These are phyloP conservation scores for Lagenidium sp. DNA, from an alignment of 352 stramenopile genomes.

Conservation along the genomic window DNA sequence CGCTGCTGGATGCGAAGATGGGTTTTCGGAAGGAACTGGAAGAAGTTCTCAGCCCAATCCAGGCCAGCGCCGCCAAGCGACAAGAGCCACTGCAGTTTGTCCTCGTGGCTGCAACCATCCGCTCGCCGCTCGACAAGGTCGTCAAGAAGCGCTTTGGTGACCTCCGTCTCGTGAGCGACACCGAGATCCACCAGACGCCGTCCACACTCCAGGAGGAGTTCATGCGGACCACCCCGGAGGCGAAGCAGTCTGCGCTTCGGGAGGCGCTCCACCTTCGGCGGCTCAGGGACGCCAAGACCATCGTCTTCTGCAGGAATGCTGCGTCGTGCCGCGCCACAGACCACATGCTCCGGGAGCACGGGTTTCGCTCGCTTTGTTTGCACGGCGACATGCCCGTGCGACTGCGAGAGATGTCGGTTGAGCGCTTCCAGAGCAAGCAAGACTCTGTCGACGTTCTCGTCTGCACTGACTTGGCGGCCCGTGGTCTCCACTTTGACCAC, in stretches of 20 bases:
- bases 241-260: slow-evolving; percentile 61
- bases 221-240: slow-evolving; percentile 44
- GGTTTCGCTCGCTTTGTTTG: slow-evolving; percentile 51
- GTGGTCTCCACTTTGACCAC: slow-evolving; percentile 86
- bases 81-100: slow-evolving; percentile 49
- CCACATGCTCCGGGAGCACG: slow-evolving; percentile 77
- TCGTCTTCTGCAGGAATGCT: slow-evolving; percentile 73
- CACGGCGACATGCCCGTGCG: slow-evolving; percentile 66
- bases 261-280: slow-evolving; percentile 38
- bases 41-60: slow-evolving; percentile 49
- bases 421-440: slow-evolving; percentile 28
- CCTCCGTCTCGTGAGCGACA: slow-evolving; percentile 50
- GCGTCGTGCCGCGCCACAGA: slow-evolving; percentile 68
- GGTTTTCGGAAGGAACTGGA: slow-evolving; percentile 71
- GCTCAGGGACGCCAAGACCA: slow-evolving; percentile 33
- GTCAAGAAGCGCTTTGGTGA: slow-evolving; percentile 60
- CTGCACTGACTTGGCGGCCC: slow-evolving; percentile 90
- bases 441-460: slow-evolving; percentile 68
- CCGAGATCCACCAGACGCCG: slow-evolving; percentile 64
- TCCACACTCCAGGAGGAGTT: slow-evolving; percentile 52
- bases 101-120: slow-evolving; percentile 63
- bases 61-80: slow-evolving; percentile 54
- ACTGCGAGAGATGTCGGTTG: slow-evolving; percentile 42
- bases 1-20: slow-evolving; percentile 76
- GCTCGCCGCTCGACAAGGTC: slow-evolving; percentile 57